Percentiles rank a stretch among this genome's conserved stretches.
phyloP scores from a whole-genome alignment of 169 alveolate species.

The Eimeria mitis region DNA sequence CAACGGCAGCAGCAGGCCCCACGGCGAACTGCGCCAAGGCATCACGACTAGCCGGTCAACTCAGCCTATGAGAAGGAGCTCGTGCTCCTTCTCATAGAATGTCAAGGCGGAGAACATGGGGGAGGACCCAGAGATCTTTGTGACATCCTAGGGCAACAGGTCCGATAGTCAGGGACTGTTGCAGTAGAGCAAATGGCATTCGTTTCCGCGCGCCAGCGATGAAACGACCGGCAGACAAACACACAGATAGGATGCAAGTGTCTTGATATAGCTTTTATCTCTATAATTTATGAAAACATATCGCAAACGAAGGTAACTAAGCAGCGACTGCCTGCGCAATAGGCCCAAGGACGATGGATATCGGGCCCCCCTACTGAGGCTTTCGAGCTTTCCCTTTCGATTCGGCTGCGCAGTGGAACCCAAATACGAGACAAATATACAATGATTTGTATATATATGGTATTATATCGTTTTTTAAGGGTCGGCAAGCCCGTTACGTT shows the following conservation, averaged over 20 bases:
- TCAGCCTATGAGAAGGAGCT: no score
- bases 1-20: neutral
- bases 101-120: neutral
- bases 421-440: neutral
- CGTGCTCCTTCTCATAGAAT: neutral
- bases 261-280: neutral
- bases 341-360: neutral
- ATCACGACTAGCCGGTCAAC: conserved; percentile 19
- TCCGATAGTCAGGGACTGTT: neutral
- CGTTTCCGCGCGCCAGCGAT: neutral
- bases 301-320: neutral
- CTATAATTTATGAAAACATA: neutral
- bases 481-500: neutral
- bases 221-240: neutral
- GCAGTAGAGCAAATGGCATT: neutral
- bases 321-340: neutral
- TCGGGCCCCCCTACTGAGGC: neutral
- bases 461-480: neutral
- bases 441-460: neutral
- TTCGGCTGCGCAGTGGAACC: neutral
- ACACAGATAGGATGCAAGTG: neutral
- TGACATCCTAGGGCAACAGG: neutral
- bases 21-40: conserved; percentile 20
- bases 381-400: conserved; percentile 1
- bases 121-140: neutral